These are phyloP conservation scores for Amoebophrya sp. DNA, from an alignment of 169 alveolate species.

Conservation along the genomic window DNA sequence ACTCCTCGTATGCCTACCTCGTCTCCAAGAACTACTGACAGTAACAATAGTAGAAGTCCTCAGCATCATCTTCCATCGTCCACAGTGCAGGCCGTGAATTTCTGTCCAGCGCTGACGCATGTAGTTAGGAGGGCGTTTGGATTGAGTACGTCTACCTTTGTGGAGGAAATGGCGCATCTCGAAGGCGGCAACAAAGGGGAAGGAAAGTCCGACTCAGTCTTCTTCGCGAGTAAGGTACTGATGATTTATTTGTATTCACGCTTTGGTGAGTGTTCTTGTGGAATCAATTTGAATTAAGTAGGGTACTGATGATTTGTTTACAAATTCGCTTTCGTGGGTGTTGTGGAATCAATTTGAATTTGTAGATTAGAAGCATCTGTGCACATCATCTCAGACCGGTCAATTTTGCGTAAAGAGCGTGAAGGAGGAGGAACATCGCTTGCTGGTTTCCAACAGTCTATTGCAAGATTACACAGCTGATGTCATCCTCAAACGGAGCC, in stretches of 20 bases:
- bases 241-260: no score
- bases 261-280: no score
- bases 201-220: background rate
- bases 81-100: background rate
- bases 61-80: background rate
- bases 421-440: slow-evolving; percentile 18
- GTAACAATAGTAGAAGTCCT: background rate
- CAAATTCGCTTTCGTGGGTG: no score
- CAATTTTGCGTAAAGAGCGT: background rate
- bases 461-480: background rate
- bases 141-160: background rate
- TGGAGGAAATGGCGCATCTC: background rate
- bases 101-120: background rate
- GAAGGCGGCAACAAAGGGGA: background rate
- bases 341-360: no score
- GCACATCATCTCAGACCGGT: background rate
- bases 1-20: no score
- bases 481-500: background rate
- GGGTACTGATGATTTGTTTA: no score
- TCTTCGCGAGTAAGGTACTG: background rate
- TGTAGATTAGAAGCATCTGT: no score
- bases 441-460: background rate
- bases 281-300: no score
- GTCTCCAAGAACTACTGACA: background rate
- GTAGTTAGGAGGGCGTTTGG: background rate